These are phyloP conservation scores for Chimonanthus salicifolius DNA, from an alignment of 164 flowering plant genomes.

Conservation along the genomic window DNA sequence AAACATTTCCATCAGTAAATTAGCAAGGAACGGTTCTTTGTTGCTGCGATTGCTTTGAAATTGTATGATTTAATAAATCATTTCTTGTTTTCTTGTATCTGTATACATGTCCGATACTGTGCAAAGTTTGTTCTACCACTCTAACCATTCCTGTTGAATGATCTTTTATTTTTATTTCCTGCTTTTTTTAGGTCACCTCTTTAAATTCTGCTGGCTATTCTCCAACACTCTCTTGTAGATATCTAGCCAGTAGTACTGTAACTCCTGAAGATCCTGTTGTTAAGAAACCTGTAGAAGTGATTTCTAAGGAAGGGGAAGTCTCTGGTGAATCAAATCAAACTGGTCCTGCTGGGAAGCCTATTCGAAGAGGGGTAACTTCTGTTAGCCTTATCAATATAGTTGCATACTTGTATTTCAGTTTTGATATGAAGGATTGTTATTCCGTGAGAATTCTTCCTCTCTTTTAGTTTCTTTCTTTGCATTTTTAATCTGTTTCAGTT, in stretches of 20 bases:
- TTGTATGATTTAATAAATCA: background rate
- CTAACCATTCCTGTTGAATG: background rate
- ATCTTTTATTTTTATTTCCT: background rate
- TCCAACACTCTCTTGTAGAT: conserved; percentile 3
- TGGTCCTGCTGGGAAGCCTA: conserved; percentile 47
- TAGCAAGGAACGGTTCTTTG: background rate
- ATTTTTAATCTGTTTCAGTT: no score
- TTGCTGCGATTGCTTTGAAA: background rate
- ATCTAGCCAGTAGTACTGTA: conserved; percentile 10
- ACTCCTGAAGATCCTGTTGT: conserved; percentile 2
- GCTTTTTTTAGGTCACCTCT: conserved; percentile 9
- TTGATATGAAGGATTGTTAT: no score
- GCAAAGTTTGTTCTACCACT: no score
- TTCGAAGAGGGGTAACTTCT: conserved; percentile 68
- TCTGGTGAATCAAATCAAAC: conserved; percentile 33
- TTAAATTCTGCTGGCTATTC: background rate
- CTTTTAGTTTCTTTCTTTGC: background rate
- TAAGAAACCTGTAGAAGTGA: conserved; percentile 15
- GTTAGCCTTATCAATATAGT: background rate
- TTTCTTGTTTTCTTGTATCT: background rate
- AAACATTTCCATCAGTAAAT: no score
- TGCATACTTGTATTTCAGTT: background rate
- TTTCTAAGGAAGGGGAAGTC: conserved; percentile 27
- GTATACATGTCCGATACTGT: no score
- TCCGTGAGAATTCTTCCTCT: background rate